A percentile compares a stretch with the other conserved stretches of the same genome.
Evolutionary conservation across 352 stramenopile species (phyloP).

Genomic region (Phytophthora pistaciae): DNA sequence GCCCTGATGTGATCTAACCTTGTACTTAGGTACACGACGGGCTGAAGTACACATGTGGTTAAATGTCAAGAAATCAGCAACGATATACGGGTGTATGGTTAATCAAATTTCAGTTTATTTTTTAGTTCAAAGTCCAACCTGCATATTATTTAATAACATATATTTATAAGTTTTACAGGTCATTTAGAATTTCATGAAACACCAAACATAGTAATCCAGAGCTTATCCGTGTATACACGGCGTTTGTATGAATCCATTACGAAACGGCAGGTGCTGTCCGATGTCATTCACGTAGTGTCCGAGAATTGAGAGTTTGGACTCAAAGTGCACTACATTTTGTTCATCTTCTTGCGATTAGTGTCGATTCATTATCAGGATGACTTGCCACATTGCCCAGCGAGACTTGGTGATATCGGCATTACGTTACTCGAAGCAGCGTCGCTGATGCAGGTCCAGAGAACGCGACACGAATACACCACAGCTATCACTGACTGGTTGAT

Average conservation of each 20-base stretch:
- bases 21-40: no score
- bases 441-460: slow-evolving; percentile 6
- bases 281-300: slow-evolving; percentile 3
- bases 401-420: neutral
- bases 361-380: slow-evolving; percentile 3
- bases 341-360: neutral
- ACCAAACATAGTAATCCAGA: no score
- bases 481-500: slow-evolving; percentile 9
- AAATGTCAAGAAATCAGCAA: no score
- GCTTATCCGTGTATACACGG: no score
- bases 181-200: no score
- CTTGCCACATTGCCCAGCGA: slow-evolving; percentile 2
- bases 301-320: slow-evolving; percentile 7
- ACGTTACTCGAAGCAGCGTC: slow-evolving; percentile 1
- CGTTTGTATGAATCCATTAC: neutral
- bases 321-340: neutral
- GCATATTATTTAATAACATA: no score
- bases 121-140: no score
- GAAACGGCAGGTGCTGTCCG: slow-evolving; percentile 2
- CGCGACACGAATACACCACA: slow-evolving; percentile 19
- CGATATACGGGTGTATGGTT: no score
- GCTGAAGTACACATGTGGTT: no score
- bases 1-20: neutral
- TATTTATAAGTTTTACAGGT: no score
- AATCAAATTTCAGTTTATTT: no score